Conservation (phyloP, 208 protist species). For the Acanthamoeba quina region DNA sequence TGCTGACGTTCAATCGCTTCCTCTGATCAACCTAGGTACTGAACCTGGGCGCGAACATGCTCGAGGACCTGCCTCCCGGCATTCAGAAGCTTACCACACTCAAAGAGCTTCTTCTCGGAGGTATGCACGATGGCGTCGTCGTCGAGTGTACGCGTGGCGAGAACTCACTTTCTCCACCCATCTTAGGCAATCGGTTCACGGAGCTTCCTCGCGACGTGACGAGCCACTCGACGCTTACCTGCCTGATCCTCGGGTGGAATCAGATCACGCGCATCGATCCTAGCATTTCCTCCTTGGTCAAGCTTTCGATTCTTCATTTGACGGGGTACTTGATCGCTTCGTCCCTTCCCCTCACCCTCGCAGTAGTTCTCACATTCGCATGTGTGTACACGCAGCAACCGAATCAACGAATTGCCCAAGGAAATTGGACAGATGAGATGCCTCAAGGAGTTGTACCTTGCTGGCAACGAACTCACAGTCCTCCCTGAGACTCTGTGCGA, state of each 20-base stretch:
- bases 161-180: neutral
- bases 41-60: neutral
- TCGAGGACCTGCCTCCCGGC: slow-evolving; percentile 24
- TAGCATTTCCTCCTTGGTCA: neutral
- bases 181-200: slow-evolving; percentile 25
- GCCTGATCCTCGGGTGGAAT: slow-evolving; percentile 19
- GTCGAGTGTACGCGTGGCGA: neutral
- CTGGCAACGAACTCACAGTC: slow-evolving; percentile 30
- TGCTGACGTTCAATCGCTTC: neutral
- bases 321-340: neutral
- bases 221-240: neutral
- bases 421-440: slow-evolving; percentile 12
- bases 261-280: slow-evolving; percentile 20
- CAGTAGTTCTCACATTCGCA: neutral
- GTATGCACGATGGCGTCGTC: neutral
- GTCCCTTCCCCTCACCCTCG: neutral
- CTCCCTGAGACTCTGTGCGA: neutral
- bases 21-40: neutral
- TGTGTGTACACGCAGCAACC: neutral
- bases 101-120: slow-evolving; percentile 41
- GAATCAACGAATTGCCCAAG: slow-evolving; percentile 7
- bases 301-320: neutral
- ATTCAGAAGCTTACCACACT: slow-evolving; percentile 15
- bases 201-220: slow-evolving; percentile 14
- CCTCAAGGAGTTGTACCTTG: slow-evolving; percentile 48